A percentile compares a stretch with the other conserved stretches of the same genome.
These are phyloP conservation scores for Stemphylium vesicarium DNA, from an alignment of 2,329 filamentous ascomycete genomes.

Conservation along the genomic window DNA sequence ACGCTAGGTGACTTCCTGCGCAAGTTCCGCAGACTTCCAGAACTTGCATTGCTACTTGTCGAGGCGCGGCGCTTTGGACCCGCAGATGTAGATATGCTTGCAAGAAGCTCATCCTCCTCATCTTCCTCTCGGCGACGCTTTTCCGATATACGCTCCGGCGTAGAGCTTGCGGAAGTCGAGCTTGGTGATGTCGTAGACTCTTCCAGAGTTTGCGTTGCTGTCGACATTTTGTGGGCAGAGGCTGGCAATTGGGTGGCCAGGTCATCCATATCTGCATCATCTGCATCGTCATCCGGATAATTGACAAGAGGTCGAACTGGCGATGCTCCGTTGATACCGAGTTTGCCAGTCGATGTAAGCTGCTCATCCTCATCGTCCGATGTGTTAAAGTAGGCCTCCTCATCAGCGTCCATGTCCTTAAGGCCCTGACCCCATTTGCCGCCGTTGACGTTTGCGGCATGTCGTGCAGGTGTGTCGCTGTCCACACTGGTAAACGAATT, in stretches of 20 bases:
- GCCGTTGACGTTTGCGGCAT: conserved; percentile 59
- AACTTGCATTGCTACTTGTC: conserved; percentile 42
- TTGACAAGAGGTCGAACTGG: conserved; percentile 77
- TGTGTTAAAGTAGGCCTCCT: conserved; percentile 93
- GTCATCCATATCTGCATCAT: conserved; percentile 64
- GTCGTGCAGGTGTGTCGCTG: conserved; percentile 53
- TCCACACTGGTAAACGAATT: conserved; percentile 74
- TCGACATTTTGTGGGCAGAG: conserved; percentile 34
- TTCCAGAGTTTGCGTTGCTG: conserved; percentile 34
- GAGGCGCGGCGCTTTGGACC: conserved; percentile 54
- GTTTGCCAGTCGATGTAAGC: conserved; percentile 40
- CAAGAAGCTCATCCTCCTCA: conserved; percentile 84
- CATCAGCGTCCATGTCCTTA: conserved; percentile 81
- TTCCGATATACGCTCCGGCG: conserved; percentile 79
- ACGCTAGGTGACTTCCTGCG: conserved; percentile 53
- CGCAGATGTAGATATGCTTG: conserved; percentile 70
- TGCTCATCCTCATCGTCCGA: conserved; percentile 82
- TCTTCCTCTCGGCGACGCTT: conserved; percentile 92
- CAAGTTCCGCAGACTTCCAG: conserved; percentile 44
- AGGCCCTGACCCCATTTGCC: conserved; percentile 71
- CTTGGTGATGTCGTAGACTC: conserved; percentile 32
- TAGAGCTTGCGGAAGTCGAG: conserved; percentile 27
- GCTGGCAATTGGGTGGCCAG: conserved; percentile 54
- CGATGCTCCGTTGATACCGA: conserved; percentile 66
- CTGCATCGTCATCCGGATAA: conserved; percentile 87